Evolutionary conservation across 2,329 filamentous ascomycete species (phyloP), one percentile per base, ranked within the genome.

Genomic region (Lomentospora prolificans): DNA sequence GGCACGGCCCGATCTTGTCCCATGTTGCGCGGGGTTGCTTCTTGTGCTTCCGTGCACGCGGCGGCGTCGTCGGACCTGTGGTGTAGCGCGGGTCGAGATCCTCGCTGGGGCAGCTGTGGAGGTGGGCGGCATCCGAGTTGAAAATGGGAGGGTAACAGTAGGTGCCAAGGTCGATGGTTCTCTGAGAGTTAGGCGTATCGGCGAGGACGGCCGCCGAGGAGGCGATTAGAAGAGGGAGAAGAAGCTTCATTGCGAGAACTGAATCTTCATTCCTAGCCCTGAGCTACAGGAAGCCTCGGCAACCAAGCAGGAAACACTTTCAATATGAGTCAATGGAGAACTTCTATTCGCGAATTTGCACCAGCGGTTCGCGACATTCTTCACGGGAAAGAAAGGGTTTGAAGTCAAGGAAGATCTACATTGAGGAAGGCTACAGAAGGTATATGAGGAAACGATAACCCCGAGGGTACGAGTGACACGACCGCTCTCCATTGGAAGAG

Each of bases 51-150:
- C 24, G 30, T 4, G 51, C 28, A 9, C 10, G 51, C 12, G n/a
- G 19, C 17, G 51, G 51, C 6, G 30, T 25, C 9, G n/a, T 36
- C 10, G 51, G 51, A 7, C 28, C 24, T 14, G 30, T 4, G 28
- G 48, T 51, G 51, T 36, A 53, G 9, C 33, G 51, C 51, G 51
- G 51, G 30, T 24, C 19, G 28, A 53, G 51, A 30, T 36, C 33
- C 17, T 53, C 51, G 51, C 30, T 41, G 51, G 51, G 30, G 30
- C 51, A 53, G 19, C 19, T 9, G 30, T 14, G 33, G 30, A 53
- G 30, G 30, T 53, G 51, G 9, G 33, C 51, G n/a, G 30, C 33
- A 30, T 53, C 51, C 5, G 51, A 53, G 51, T 53, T 53, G 51
- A 53, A 24, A n/a, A 41, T 25, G 12, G 51, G 51, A 10, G 33